Percentiles rank a stretch among this genome's conserved stretches.
phyloP scores from a whole-genome alignment of 345 rosid species.

The Euphorbia lathyris region DNA sequence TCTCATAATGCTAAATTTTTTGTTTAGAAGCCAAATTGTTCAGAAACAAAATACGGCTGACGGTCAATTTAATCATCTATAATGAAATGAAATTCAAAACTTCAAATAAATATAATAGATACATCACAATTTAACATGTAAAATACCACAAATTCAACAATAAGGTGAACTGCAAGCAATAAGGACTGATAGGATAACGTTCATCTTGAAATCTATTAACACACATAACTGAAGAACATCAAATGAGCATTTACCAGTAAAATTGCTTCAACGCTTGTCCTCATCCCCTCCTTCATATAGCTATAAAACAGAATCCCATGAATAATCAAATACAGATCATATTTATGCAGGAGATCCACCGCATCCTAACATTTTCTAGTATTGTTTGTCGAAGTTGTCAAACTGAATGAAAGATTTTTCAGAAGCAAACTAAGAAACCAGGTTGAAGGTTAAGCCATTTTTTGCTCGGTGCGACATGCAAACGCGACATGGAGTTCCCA shows the following conservation, averaged over 20 bases:
- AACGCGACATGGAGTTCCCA: too few species aligned
- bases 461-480: not conserved
- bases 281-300: constrained; percentile 97
- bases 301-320: constrained; percentile 37
- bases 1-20: not conserved
- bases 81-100: not conserved
- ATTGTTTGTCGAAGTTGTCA: not conserved
- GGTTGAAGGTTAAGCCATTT: not conserved
- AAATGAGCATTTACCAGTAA: constrained; percentile 58
- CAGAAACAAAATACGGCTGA: not conserved
- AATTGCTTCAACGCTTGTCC: constrained; percentile 93
- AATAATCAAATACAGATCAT: constrained; percentile 10
- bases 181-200: not conserved
- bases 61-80: not conserved
- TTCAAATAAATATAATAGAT: not conserved
- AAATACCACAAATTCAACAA: not conserved
- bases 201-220: not conserved
- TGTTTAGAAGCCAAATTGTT: not conserved
- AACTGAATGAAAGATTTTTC: not conserved
- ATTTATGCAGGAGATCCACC: not conserved
- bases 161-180: not conserved
- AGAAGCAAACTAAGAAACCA: not conserved
- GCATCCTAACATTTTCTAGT: not conserved
- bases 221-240: not conserved
- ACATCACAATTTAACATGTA: not conserved